Evolutionary conservation across 2,329 filamentous ascomycete genomes (phyloP), one percentile per base, ranked within the genome.

Genomic region (Bipolaris victoriae): DNA sequence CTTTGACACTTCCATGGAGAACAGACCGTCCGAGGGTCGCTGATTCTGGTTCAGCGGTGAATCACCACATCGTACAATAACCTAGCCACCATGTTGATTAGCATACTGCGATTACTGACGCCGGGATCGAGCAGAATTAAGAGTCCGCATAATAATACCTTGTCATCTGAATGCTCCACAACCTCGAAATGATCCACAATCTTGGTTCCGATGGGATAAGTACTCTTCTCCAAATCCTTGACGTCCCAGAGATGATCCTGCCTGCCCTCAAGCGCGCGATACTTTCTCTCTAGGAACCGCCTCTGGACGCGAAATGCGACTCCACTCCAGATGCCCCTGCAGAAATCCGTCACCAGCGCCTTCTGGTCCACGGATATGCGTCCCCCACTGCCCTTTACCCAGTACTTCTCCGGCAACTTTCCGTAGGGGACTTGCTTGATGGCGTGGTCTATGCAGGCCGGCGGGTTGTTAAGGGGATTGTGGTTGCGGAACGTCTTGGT

Each of bases 131-230:
- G 3, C 20, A 20, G 20, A 3, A 20, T 20, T 20, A 20, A 20
- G 3, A 20, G 16, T 20, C 20, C 29, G 3, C 10, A 31, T 31
- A 5, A 31, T 9, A 11, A 22, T 62, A 77, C 76, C 74, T 74
- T 77, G 10, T 75, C 68, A 10, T 63, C 56, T 9, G 61, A 62
- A 49, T 74, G 69, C 24, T 76, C 70, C 37, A 78, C 57, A n/a
- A 78, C 76, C 67, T 78, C 76, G 43, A 78, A 78, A 60, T 78
- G 76, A 65, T 78, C 76, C 26, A 68, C 71, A 61, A 78, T 76
- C 35, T 61, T 66, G 2, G 74, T 76, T 3, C 76, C 75, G 2
- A 77, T 69, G 9, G 53, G 26, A 57, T 78, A 78, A 16, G 68
- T 68, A 18, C 65, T 70, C 55, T 62, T 64, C 29, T 62, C 68